phyloP scores from a whole-genome alignment of 306 rosid species.

The Malus fusca region DNA sequence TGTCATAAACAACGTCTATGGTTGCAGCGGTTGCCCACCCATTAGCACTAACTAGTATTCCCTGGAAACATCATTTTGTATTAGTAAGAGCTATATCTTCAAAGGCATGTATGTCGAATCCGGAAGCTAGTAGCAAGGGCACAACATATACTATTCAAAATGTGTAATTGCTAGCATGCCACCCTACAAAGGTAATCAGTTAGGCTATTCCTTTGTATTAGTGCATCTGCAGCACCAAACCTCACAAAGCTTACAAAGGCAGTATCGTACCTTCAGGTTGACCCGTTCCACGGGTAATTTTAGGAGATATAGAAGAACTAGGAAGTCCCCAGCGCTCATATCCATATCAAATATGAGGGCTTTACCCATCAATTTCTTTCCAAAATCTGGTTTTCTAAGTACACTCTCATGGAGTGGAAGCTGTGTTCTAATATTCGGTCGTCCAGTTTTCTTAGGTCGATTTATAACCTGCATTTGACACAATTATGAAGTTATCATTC shows the following conservation, averaged over 20 bases:
- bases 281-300: conserved; percentile 47
- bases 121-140: no score
- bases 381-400: conserved; percentile 37
- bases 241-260: neutral
- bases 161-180: no score
- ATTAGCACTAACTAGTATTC: conserved; percentile 46
- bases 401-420: conserved; percentile 38
- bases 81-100: no score
- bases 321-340: conserved; percentile 68
- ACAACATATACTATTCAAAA: no score
- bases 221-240: neutral
- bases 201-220: neutral
- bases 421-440: conserved; percentile 34
- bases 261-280: conserved; percentile 41
- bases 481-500: neutral
- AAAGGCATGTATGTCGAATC: no score
- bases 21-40: conserved; percentile 70
- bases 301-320: conserved; percentile 47
- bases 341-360: conserved; percentile 63
- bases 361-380: conserved; percentile 30
- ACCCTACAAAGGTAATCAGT: neutral
- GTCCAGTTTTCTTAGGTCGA: conserved; percentile 21
- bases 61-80: conserved; percentile 21
- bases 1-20: conserved; percentile 43
- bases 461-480: conserved; percentile 14